Conservation (phyloP, 2,329 filamentous ascomycete genomes). For the Fusarium equiseti region DNA sequence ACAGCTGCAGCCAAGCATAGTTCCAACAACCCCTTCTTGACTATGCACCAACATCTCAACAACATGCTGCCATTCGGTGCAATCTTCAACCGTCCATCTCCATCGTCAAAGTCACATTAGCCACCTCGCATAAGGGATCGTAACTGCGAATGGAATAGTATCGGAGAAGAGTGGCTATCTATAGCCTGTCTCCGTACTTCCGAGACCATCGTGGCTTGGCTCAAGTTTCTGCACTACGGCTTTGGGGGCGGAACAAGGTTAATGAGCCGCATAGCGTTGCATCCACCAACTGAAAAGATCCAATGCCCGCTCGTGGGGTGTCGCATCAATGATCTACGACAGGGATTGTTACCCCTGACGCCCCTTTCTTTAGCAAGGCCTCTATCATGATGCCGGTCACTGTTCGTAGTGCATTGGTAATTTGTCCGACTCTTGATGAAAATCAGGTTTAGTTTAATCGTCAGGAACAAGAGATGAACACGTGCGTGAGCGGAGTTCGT, state of each 20-base stretch:
- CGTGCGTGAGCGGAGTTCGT: not conserved
- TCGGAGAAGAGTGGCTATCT: slow-evolving; percentile 15
- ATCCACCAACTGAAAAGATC: slow-evolving; percentile 8
- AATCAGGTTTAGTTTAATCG: slow-evolving; percentile 1
- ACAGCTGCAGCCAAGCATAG: not conserved
- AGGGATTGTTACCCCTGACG: not conserved
- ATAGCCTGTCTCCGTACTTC: not conserved
- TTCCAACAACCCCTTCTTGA: not conserved
- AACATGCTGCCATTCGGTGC: slow-evolving; percentile 2
- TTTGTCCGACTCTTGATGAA: not conserved
- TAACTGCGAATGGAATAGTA: slow-evolving; percentile 4
- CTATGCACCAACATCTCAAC: not conserved
- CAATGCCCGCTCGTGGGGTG: slow-evolving; percentile 3
- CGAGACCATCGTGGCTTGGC: slow-evolving; percentile 3
- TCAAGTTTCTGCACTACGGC: slow-evolving; percentile 1
- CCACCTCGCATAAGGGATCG: not conserved
- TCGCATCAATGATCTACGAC: slow-evolving; percentile 14
- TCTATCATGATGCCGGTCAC: not conserved
- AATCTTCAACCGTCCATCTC: slow-evolving; percentile 4
- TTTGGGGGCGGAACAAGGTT: not conserved
- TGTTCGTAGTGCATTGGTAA: slow-evolving; percentile 2
- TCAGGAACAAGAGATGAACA: not conserved
- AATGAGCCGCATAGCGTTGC: slow-evolving; percentile 13
- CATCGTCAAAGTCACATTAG: not conserved
- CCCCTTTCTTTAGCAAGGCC: slow-evolving; percentile 2